These are phyloP conservation scores for Funneliformis caledonium DNA, from an alignment of 371 early-diverging fungal species.

Conservation along the genomic window DNA sequence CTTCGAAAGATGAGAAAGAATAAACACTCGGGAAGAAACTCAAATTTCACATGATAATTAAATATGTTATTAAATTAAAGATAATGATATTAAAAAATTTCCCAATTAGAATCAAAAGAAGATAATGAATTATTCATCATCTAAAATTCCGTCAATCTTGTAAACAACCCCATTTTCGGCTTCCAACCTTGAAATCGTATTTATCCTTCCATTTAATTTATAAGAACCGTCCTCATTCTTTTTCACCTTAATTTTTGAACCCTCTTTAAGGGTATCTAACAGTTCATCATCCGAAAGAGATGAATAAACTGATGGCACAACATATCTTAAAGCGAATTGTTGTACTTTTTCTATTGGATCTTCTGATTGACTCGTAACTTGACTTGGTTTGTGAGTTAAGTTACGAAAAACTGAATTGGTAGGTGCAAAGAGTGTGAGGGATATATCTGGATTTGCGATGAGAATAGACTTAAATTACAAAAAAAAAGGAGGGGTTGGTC, in stretches of 20 bases:
- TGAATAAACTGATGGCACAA: neutral
- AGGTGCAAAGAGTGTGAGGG: constrained; percentile 25
- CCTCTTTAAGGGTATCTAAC: neutral
- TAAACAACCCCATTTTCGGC: constrained; percentile 32
- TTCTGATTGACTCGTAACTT: neutral
- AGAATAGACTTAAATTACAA: neutral
- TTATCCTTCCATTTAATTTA: constrained; percentile 15
- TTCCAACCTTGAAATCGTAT: neutral
- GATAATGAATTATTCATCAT: neutral
- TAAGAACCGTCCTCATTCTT: neutral
- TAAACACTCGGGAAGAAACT: no score
- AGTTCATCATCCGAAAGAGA: neutral
- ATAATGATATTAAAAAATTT: no score
- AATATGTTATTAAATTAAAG: no score
- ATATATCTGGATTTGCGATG: neutral
- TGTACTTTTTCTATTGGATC: constrained; percentile 20
- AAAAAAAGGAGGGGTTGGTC: neutral
- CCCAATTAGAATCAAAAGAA: neutral
- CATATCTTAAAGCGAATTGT: constrained; percentile 26
- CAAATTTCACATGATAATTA: no score
- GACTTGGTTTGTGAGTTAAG: neutral
- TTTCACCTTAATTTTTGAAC: neutral
- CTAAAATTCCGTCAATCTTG: constrained; percentile 30
- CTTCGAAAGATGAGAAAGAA: no score
- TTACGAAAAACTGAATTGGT: constrained; percentile 22